Evolutionary conservation across 179 eudicot genomes (phyloP), one percentile per base, ranked within the genome.

Genomic region (Silene coronaria): DNA sequence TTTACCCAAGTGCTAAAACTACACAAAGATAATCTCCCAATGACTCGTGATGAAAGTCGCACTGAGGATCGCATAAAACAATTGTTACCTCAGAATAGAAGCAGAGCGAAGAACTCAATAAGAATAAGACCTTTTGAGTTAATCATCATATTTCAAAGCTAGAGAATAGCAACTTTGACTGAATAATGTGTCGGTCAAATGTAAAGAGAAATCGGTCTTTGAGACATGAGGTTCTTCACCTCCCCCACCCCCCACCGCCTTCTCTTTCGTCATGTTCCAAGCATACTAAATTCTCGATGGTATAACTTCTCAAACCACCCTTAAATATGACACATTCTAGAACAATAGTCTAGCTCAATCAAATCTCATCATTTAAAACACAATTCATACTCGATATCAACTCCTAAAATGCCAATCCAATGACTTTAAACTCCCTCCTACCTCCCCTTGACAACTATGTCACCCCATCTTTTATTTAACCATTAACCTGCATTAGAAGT

Each of bases 341-440:
- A 68, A 57, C 10, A 74, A 6, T 32, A 7, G 8, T 19, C 55
- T 30, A 66, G 3, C 26, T 23, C 22, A 67, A 70, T 26, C 1
- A 70, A 17, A 48, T 30, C 42, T 48, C 73, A 70, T 70, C 58
- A 68, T 22, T 23, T 19, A 67, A 10, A 30, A 22, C 66, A 2
- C 11, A 38, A 24, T 32, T 69, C 58, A 55, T 6, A 51, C 73
- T 68, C 8, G 19, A 45, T 66, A 70, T 6, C 6, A 22, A 70
- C 42, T 24, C 61, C 67, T 34, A 58, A 38, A 60, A 26, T 76
- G 42, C 51, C 72, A 5, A 68, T 22, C 58, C 8, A 68, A 45
- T 42, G 30, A 68, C 58, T 22, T 11, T 12, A 27, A 0, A 45
- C 1, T 5, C 16, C 26, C 17, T 19, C 3, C 12, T 42, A 0